A percentile compares a stretch with the other conserved stretches of the same genome.
These are phyloP conservation scores for Phlebiopsis flavidoalba DNA, from an alignment of 768 basidiomycete genomes.

Conservation along the genomic window DNA sequence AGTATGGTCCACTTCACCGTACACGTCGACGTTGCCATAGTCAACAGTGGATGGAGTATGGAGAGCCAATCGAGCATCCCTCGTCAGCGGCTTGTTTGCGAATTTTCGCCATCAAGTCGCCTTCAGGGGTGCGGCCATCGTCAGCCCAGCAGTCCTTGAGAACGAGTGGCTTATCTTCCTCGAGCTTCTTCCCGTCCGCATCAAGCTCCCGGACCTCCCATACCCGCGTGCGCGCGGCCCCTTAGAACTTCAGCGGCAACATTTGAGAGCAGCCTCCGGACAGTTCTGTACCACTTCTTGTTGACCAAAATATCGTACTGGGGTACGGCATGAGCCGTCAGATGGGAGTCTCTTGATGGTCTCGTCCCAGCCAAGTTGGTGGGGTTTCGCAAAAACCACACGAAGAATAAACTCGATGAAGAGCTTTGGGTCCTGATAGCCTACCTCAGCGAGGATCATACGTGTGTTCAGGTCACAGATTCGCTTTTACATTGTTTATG, in stretches of 20 bases:
- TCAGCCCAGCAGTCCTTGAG: not conserved
- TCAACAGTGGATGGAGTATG: too few species aligned
- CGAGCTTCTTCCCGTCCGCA: too few species aligned
- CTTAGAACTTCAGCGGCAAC: not conserved
- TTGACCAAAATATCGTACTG: not conserved
- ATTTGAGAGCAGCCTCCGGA: not conserved
- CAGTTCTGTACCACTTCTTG: not conserved
- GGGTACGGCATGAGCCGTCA: too few species aligned
- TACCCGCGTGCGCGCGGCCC: not conserved
- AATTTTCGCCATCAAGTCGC: not conserved
- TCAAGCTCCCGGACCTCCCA: not conserved
- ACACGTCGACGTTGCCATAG: too few species aligned
- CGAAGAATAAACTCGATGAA: constrained; percentile 1
- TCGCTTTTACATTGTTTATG: not conserved
- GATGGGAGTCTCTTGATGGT: too few species aligned
- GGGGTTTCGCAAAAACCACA: not conserved
- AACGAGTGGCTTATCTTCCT: too few species aligned
- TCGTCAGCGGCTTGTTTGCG: too few species aligned
- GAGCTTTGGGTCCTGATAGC: not conserved
- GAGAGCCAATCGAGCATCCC: too few species aligned
- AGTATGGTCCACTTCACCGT: too few species aligned
- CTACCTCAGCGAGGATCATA: not conserved
- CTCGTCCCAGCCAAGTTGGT: not conserved
- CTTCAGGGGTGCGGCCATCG: not conserved
- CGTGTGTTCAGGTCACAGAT: not conserved